Conservation (phyloP, 192 early-diverging fungal genomes). For the Thoreauomyces humboldtii region DNA sequence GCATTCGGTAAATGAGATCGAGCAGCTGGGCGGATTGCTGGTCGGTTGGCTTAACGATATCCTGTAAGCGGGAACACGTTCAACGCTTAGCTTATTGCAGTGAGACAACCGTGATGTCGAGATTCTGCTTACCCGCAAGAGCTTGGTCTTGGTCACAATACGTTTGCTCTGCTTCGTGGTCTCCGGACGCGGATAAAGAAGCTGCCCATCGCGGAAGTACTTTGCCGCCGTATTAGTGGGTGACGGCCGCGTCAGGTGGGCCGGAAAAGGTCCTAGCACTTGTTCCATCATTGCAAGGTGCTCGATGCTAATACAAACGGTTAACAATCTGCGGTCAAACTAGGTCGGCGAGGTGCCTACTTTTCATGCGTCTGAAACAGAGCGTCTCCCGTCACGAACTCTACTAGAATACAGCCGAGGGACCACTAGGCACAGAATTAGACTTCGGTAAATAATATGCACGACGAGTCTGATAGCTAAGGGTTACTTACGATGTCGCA, state of each 20-base stretch:
- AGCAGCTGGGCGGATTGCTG: slow-evolving; percentile 30
- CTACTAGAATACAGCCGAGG: slow-evolving; percentile 93
- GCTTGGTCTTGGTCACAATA: slow-evolving; percentile 58
- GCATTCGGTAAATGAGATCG: slow-evolving; percentile 74
- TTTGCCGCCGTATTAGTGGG: slow-evolving; percentile 1
- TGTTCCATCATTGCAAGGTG: slow-evolving; percentile 97
- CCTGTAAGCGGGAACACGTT: too few species aligned
- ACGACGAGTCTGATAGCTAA: neutral
- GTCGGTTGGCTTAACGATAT: neutral
- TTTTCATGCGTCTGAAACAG: slow-evolving; percentile 98
- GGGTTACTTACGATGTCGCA: slow-evolving; percentile 79
- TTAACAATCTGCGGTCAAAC: neutral
- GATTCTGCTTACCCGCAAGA: slow-evolving; percentile 47
- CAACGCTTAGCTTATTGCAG: too few species aligned
- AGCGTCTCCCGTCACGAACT: slow-evolving; percentile 92
- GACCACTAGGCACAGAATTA: slow-evolving; percentile 90
- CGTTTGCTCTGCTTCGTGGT: slow-evolving; percentile 56
- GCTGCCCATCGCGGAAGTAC: slow-evolving; percentile 16
- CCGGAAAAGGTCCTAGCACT: slow-evolving; percentile 77
- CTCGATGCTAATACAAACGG: slow-evolving; percentile 57
- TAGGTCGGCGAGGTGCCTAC: slow-evolving; percentile 18
- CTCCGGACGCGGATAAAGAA: slow-evolving; percentile 56
- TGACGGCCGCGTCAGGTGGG: slow-evolving; percentile 52
- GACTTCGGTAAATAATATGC: neutral
- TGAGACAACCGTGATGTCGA: neutral